phyloP scores from a whole-genome alignment of 1,284 basidiomycete species.

The Microbotryomycetes sp. region DNA sequence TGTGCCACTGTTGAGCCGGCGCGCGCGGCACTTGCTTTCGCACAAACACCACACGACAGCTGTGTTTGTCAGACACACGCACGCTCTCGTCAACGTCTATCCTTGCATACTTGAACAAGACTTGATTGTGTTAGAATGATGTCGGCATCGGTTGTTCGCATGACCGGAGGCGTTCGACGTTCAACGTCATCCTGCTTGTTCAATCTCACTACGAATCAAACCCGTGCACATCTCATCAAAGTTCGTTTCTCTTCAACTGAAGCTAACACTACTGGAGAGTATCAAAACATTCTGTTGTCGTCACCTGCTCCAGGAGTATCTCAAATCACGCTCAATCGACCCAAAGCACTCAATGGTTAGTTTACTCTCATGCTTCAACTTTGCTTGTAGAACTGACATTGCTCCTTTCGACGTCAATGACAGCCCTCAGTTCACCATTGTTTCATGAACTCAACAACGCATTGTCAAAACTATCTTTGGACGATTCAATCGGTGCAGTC shows the following conservation, averaged over 20 bases:
- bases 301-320: slow-evolving; percentile 59
- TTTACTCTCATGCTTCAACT: not conserved
- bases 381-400: not conserved
- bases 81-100: too few species aligned
- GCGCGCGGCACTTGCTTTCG: too few species aligned
- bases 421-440: slow-evolving; percentile 45
- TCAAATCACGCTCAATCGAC: slow-evolving; percentile 89
- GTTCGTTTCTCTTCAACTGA: slow-evolving; percentile 10
- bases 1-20: too few species aligned
- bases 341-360: slow-evolving; percentile 75
- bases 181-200: slow-evolving; percentile 1
- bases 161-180: not conserved
- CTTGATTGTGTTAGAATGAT: too few species aligned
- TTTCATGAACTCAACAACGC: slow-evolving; percentile 67
- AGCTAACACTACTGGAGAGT: slow-evolving; percentile 50
- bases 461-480: slow-evolving; percentile 65
- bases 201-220: too few species aligned
- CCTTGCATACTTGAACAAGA: too few species aligned
- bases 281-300: slow-evolving; percentile 68
- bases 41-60: too few species aligned
- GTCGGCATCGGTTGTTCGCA: not conserved
- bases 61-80: too few species aligned
- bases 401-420: not conserved
- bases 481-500: slow-evolving; percentile 69
- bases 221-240: not conserved